Evolutionary conservation across 2,329 filamentous ascomycete genomes (phyloP), one percentile per base, ranked within the genome.

Genomic region (Ophiostoma quercus): DNA sequence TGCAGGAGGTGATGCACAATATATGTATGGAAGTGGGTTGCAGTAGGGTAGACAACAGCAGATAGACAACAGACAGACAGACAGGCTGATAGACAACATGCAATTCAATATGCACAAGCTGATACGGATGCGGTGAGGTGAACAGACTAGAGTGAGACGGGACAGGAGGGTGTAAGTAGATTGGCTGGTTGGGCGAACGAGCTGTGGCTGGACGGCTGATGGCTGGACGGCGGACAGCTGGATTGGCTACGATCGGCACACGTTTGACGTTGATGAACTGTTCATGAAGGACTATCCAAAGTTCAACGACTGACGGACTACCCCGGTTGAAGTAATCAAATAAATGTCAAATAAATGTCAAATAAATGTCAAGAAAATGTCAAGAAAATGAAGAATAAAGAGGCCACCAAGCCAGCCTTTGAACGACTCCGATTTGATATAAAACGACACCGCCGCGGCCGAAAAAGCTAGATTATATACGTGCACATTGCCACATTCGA

Each of bases 1-100:
- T 71, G 69, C 69, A 71, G 69, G 69, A 70, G 66, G 57, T 43
- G 41, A 37, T 70, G 69, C 66, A 67, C 34, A 39, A 37, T 34
- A 37, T 22, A 32, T 25, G 39, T 32, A 63, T 8, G 67, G 37
- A 41, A 37, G 19, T 39, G 25, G 34, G 14, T 12, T 7, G 43
- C 8, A 29, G 25, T 29, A 29, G 47, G 14, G 32, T 16, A 37
- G 43, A 47, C 43, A 60, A 41, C 19, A 32, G 12, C 57, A 32
- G 25, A 14, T 3, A 62, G 25, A 19, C 6, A 16, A 19, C 25
- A 29, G 47, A n/a, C 57, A 16, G 22, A 16, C 11, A 62, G 25
- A 32, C 14, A 16, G 54, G 12, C 25, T 14, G 25, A 25, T 25
- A 32, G 25, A 57, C 51, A 25, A 5, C 39, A 41, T 11, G 12